Base-by-base conservation (phyloP, 2,329 filamentous ascomycete genomes). In the Atkinsonella hypoxylon region DNA sequence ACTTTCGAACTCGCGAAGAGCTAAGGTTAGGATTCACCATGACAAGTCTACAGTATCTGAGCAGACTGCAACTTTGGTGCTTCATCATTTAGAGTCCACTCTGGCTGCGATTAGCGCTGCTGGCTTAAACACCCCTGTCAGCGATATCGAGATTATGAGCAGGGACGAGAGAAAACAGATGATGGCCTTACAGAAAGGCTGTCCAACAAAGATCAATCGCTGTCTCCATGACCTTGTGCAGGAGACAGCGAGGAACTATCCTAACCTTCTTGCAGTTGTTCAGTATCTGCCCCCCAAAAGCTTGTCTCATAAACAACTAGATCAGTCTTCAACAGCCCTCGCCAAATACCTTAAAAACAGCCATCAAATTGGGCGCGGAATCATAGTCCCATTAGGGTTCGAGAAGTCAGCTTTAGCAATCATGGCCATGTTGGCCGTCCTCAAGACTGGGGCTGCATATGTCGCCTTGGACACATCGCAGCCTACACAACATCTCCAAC, bases 291-390 rank as follows among this genome's bases (percentile, higher is more conserved):
- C 20, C 43, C 26, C 18, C 43, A 45, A 45, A 32, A 38, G 3
- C 42, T 59, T 20, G 34, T 58, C 58, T 2, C 60, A 59, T 45
- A 15, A 30, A n/a, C 54, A 61, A 20, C 46, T 62, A 5, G 54
- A 56, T 20, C 22, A 31, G 9, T 45, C 49, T 2, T 43, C 53
- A 13, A 50, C 36, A 17, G 12, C 39, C 9, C 43, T 54, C 13
- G 47, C 47, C 17, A 17, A 41, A 3, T 30, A 47, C 8, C 39
- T 54, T 32, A 10, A 31, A 4, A n/a, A 44, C 2, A 32, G 31
- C 17, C n/a, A 47, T 12, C 61, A 61, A n/a, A 55, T 69, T 36
- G 42, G 52, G 3, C 56, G 57, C 5, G 63, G 61, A 36, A 51
- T 31, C 8, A 31, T 51, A 12, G 49, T 58, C 8, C 51, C 50